Conservation (phyloP, 2,329 filamentous ascomycete genomes). For the Stachybotrys chlorohalonatus region DNA sequence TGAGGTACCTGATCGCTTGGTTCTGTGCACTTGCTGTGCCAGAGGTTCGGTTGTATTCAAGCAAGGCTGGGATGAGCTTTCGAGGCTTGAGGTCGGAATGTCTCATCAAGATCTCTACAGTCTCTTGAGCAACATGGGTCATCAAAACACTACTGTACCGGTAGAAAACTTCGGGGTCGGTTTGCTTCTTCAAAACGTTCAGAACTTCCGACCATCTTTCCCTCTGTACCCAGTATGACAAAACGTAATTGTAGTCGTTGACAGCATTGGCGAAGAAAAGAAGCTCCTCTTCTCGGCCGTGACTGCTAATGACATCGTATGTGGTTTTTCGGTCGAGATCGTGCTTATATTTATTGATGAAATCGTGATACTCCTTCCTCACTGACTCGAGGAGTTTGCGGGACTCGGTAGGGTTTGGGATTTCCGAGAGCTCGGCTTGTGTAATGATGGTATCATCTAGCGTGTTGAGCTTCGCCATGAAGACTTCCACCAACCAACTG, state of each 20-base stretch:
- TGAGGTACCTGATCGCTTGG: slow-evolving; percentile 87
- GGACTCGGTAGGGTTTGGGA: slow-evolving; percentile 60
- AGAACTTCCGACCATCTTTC: slow-evolving; percentile 87
- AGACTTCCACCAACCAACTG: slow-evolving; percentile 90
- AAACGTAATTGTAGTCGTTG: slow-evolving; percentile 87
- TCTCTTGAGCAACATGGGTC: slow-evolving; percentile 72
- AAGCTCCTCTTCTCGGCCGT: slow-evolving; percentile 87
- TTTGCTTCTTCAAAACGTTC: slow-evolving; percentile 85
- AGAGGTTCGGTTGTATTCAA: slow-evolving; percentile 82
- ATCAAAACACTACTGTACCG: slow-evolving; percentile 96
- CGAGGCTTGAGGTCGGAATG: slow-evolving; percentile 78
- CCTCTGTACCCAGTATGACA: slow-evolving; percentile 94
- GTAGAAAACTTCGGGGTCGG: slow-evolving; percentile 87
- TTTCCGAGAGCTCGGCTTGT: slow-evolving; percentile 70
- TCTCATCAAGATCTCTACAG: slow-evolving; percentile 93
- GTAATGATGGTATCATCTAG: slow-evolving; percentile 91
- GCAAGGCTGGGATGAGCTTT: slow-evolving; percentile 82
- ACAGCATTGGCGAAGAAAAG: slow-evolving; percentile 83
- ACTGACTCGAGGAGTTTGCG: slow-evolving; percentile 62
- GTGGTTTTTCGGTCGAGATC: slow-evolving; percentile 87
- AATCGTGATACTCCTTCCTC: slow-evolving; percentile 77
- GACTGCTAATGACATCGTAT: slow-evolving; percentile 93
- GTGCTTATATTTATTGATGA: slow-evolving; percentile 72
- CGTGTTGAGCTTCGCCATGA: slow-evolving; percentile 93
- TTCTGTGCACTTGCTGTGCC: slow-evolving; percentile 61